A percentile compares a stretch with the other conserved stretches of the same genome.
phyloP scores from a whole-genome alignment of 2,329 filamentous ascomycete genomes.

The Fusarium metavorans region DNA sequence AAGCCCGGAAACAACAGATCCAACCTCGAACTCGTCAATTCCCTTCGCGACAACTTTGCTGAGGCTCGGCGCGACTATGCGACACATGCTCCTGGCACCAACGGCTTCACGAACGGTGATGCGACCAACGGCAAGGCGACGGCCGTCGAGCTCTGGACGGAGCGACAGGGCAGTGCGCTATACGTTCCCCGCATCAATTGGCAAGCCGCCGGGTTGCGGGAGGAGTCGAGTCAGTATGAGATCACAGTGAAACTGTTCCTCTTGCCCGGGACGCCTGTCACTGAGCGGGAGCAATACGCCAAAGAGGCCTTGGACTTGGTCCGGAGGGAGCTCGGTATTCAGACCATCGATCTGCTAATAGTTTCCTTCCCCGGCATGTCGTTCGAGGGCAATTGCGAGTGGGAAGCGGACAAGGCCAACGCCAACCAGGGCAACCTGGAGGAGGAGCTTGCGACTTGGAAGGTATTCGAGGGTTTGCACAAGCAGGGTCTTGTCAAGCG shows the following conservation, averaged over 20 bases:
- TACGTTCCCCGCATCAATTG: constrained; percentile 86
- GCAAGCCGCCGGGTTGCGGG: constrained; percentile 76
- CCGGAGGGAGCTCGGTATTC: constrained; percentile 80
- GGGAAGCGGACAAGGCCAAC: constrained; percentile 74
- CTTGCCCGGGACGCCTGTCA: constrained; percentile 76
- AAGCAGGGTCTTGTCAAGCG: constrained; percentile 76
- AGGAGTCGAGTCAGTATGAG: constrained; percentile 88
- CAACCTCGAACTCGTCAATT: constrained; percentile 92
- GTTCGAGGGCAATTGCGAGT: constrained; percentile 93
- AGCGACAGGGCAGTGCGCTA: constrained; percentile 68
- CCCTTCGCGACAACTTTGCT: constrained; percentile 85
- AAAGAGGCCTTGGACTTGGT: constrained; percentile 84
- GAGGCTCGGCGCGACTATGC: constrained; percentile 76
- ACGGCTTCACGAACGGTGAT: constrained; percentile 51
- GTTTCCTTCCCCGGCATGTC: constrained; percentile 93
- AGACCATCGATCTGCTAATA: constrained; percentile 87
- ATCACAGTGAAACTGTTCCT: constrained; percentile 97
- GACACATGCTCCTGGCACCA: constrained; percentile 42
- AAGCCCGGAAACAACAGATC: constrained; percentile 81
- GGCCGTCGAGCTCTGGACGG: constrained; percentile 73
- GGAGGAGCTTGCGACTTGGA: constrained; percentile 76
- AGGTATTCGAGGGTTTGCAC: constrained; percentile 79
- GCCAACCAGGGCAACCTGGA: constrained; percentile 73
- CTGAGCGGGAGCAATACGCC: constrained; percentile 76
- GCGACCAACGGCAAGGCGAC: constrained; percentile 36